A percentile compares a stretch with the other conserved stretches of the same genome.
Evolutionary conservation across 257 asterid species (phyloP).

Genomic region (Verbena officinalis): DNA sequence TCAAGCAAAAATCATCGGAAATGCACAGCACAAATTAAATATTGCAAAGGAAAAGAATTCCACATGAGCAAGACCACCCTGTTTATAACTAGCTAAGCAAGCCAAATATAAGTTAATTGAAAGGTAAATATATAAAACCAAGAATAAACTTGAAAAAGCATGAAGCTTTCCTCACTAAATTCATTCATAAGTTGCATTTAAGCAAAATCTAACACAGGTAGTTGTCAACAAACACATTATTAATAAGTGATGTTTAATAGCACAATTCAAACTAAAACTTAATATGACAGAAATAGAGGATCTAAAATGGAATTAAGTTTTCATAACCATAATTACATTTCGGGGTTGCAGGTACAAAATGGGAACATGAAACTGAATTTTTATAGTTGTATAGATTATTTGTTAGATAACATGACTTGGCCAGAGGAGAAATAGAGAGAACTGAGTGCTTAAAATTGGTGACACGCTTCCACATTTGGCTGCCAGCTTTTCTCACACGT

Average conservation of each 20-base stretch:
- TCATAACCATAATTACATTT: neutral
- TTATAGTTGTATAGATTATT: neutral
- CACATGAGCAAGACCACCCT: constrained; percentile 4
- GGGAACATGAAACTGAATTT: constrained; percentile 5
- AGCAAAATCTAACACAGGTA: neutral
- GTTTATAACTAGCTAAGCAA: constrained; percentile 19
- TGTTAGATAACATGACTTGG: constrained; percentile 7
- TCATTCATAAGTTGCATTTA: neutral
- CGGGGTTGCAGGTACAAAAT: neutral
- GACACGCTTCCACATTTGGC: constrained; percentile 1
- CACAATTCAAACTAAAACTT: constrained; percentile 18
- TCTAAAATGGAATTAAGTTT: neutral
- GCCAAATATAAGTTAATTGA: neutral
- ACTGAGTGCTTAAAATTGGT: neutral
- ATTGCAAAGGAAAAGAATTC: constrained; percentile 12
- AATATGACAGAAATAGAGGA: neutral
- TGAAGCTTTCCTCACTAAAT: constrained; percentile 14
- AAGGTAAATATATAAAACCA: neutral
- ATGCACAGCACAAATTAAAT: constrained; percentile 18
- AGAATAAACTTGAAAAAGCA: constrained; percentile 12
- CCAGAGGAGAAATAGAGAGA: constrained; percentile 3
- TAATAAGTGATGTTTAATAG: neutral
- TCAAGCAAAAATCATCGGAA: constrained; percentile 22
- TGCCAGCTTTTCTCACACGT: neutral
- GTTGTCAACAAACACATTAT: neutral